A percentile compares a stretch with the other conserved stretches of the same genome.
Evolutionary conservation across 129 eudicot genomes (phyloP).

Genomic region (Pseudognaphalium luteoalbum): DNA sequence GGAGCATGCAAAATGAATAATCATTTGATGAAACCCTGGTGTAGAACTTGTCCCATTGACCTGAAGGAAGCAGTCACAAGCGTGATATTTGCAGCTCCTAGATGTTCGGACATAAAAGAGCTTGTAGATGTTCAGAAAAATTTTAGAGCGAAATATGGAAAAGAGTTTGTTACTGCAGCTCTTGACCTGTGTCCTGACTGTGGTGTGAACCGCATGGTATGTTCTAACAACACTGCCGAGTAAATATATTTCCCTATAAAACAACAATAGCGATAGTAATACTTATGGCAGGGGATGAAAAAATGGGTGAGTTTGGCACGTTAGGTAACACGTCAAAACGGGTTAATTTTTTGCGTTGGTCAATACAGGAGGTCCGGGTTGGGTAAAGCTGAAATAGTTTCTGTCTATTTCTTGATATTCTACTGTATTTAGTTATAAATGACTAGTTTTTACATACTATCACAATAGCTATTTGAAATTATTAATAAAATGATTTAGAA

Average conservation of each 20-base stretch:
- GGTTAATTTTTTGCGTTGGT: background rate
- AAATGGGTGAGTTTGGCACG: background rate
- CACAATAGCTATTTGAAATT: background rate
- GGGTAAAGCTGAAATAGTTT: background rate
- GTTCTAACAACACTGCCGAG: background rate
- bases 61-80: constrained; percentile 91
- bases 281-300: background rate
- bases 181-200: constrained; percentile 74
- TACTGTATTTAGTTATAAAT: too few species aligned
- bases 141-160: constrained; percentile 81
- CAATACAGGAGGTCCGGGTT: background rate
- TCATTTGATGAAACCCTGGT: constrained; percentile 5
- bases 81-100: constrained; percentile 82
- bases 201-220: constrained; percentile 90
- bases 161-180: constrained; percentile 74
- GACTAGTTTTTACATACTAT: too few species aligned
- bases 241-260: background rate
- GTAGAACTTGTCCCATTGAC: constrained; percentile 87
- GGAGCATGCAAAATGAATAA: constrained; percentile 6
- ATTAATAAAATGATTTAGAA: too few species aligned
- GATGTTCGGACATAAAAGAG: constrained; percentile 87
- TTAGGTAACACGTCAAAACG: background rate
- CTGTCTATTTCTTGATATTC: background rate
- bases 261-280: background rate
- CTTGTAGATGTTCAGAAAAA: constrained; percentile 73